These are phyloP conservation scores for Pachysandra terminalis DNA, from an alignment of 164 flowering plant genomes.

Conservation along the genomic window DNA sequence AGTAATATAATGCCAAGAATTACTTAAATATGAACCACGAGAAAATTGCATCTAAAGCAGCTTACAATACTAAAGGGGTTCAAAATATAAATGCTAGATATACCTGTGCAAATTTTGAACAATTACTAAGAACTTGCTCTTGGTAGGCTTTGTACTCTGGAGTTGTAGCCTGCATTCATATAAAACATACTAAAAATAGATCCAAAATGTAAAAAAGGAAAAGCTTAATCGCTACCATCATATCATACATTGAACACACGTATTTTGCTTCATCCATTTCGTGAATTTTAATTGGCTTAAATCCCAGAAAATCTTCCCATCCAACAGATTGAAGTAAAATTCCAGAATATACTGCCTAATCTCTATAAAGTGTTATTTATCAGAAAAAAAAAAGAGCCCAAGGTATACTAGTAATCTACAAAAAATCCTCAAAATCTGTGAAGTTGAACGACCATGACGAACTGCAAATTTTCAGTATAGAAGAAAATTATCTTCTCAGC, in stretches of 20 bases:
- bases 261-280: too few relatives aligned
- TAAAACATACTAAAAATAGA: not conserved
- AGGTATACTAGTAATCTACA: too few relatives aligned
- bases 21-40: not conserved
- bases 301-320: too few relatives aligned
- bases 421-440: too few relatives aligned
- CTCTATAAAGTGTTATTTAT: too few relatives aligned
- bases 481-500: not conserved
- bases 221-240: too few relatives aligned
- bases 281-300: too few relatives aligned
- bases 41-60: not conserved
- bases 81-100: not conserved
- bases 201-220: too few relatives aligned
- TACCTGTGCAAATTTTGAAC: slow-evolving; percentile 89
- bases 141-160: slow-evolving; percentile 86
- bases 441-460: not conserved
- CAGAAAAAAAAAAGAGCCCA: too few relatives aligned
- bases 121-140: slow-evolving; percentile 82
- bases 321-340: too few relatives aligned
- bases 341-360: too few relatives aligned
- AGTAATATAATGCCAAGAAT: not conserved
- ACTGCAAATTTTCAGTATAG: slow-evolving; percentile 6
- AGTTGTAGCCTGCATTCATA: slow-evolving; percentile 71
- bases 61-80: not conserved
- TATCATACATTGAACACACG: too few relatives aligned